Evolutionary conservation across 129 eudicot genomes (phyloP), one percentile per base, ranked within the genome.

Genomic region (Tagetes erecta): DNA sequence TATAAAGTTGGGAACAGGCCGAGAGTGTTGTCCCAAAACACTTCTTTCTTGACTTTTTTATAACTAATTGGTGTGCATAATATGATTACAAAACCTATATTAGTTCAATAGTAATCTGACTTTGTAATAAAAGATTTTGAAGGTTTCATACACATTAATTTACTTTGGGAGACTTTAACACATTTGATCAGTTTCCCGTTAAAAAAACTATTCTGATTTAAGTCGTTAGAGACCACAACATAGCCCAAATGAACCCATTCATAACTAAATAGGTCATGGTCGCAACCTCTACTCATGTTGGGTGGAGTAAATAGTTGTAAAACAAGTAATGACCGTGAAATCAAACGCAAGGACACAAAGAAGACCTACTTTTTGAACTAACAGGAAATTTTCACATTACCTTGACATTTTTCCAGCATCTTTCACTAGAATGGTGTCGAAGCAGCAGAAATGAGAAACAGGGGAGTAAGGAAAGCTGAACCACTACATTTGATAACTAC

Each of bases 361-460:
- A 47, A 64, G 44, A 62, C 44, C 64, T 46, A 12, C 11, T 40
- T 13, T 50, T 42, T 52, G 62, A 41, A 56, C 10, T 11, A 76
- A 58, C 64, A 35, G 5, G 11, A 13, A 38, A 70, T 70, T 60
- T 74, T 42, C 31, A 57, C 59, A 31, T 49, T 76, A 77, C 81
- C 81, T 77, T 6, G n/a, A 70, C 35, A 42, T 59, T 46, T 73
- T 45, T 31, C 70, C 50, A 77, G 81, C 70, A 46, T 69, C 76
- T 59, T 77, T 71, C 33, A 64, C 76, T 59, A 64, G 64, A 70
- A 59, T 47, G 52, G 67, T 77, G 75, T 45, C 68, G 33, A 58
- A 68, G 45, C 58, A 53, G 75, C 52, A 68, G 50, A 76, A 34
- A 57, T 45, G 76, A 69, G 53, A 69, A 36, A 77, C 64, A 59